These are phyloP conservation scores for Claviceps maximensis DNA, from an alignment of 2,329 filamentous ascomycete species.

Conservation along the genomic window DNA sequence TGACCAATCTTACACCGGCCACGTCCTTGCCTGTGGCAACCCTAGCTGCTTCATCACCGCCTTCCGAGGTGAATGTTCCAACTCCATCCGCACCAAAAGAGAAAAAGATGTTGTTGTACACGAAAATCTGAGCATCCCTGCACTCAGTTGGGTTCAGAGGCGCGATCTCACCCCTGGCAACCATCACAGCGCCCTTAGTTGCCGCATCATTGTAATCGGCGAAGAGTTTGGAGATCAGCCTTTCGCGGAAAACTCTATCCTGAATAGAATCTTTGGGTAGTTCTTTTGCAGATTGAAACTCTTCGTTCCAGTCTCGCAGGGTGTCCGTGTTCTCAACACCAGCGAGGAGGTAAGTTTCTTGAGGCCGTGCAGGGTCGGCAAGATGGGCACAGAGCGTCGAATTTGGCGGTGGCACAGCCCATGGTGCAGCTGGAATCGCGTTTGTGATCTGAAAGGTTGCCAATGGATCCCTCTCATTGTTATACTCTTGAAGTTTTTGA, in stretches of 20 bases:
- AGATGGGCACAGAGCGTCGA: slow-evolving; percentile 57
- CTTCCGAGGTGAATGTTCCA: slow-evolving; percentile 90
- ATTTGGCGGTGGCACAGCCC: slow-evolving; percentile 64
- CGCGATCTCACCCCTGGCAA: slow-evolving; percentile 83
- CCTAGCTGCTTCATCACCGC: slow-evolving; percentile 88
- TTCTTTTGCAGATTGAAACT: slow-evolving; percentile 93
- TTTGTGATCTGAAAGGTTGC: slow-evolving; percentile 94
- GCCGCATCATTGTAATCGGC: slow-evolving; percentile 97
- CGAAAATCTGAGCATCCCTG: slow-evolving; percentile 90
- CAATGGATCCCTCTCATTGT: slow-evolving; percentile 73
- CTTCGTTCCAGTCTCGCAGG: slow-evolving; percentile 95
- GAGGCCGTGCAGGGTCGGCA: slow-evolving; percentile 74
- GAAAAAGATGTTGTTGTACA: slow-evolving; percentile 99
- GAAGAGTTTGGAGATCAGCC: slow-evolving; percentile 87
- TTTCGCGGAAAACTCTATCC: slow-evolving; percentile 89
- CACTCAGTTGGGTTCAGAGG: slow-evolving; percentile 90
- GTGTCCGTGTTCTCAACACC: slow-evolving; percentile 92
- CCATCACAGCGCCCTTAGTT: slow-evolving; percentile 77
- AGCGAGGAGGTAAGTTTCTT: slow-evolving; percentile 81
- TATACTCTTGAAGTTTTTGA: slow-evolving; percentile 66
- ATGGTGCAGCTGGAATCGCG: slow-evolving; percentile 80
- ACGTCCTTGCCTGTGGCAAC: slow-evolving; percentile 97
- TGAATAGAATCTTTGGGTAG: slow-evolving; percentile 87
- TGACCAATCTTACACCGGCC: slow-evolving; percentile 83
- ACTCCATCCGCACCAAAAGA: slow-evolving; percentile 96